These are phyloP conservation scores for Amesomyces nigricolor DNA, from an alignment of 2,329 filamentous ascomycete species.

Conservation along the genomic window DNA sequence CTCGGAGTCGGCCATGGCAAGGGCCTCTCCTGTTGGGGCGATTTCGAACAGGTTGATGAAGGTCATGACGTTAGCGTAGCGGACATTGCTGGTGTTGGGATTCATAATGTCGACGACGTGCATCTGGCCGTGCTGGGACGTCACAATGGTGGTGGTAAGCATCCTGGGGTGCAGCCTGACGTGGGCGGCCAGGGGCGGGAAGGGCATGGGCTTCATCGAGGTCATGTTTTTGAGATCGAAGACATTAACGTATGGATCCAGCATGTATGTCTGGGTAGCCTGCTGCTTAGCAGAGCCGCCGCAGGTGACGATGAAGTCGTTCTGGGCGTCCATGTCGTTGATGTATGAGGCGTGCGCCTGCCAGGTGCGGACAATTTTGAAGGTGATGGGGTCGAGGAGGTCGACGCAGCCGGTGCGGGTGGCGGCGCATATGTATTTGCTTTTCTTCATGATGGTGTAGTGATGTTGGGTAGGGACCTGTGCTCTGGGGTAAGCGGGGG, in stretches of 20 bases:
- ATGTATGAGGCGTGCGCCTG: constrained; percentile 83
- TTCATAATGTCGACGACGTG: constrained; percentile 96
- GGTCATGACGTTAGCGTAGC: constrained; percentile 70
- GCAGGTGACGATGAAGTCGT: constrained; percentile 92
- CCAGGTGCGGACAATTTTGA: constrained; percentile 79
- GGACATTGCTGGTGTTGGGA: constrained; percentile 77
- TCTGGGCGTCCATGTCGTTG: constrained; percentile 95
- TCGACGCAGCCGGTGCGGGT: constrained; percentile 78
- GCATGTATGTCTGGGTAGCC: constrained; percentile 63
- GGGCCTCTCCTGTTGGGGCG: constrained; percentile 78
- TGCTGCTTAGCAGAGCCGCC: constrained; percentile 82
- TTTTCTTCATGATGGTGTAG: constrained; percentile 89
- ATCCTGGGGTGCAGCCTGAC: constrained; percentile 95
- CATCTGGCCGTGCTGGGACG: constrained; percentile 86
- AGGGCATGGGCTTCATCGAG: constrained; percentile 85
- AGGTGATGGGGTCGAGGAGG: constrained; percentile 73
- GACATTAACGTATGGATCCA: constrained; percentile 90
- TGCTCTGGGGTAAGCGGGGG: constrained; percentile 8
- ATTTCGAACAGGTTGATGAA: constrained; percentile 79
- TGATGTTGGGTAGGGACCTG: constrained; percentile 66
- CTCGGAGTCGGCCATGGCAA: constrained; percentile 74
- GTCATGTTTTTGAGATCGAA: constrained; percentile 90
- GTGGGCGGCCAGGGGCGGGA: constrained; percentile 85
- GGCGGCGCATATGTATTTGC: constrained; percentile 86
- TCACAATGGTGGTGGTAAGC: constrained; percentile 89